A percentile compares a stretch with the other conserved stretches of the same genome.
Conservation (phyloP, 345 rosid species). For the Erodium maritimum region DNA sequence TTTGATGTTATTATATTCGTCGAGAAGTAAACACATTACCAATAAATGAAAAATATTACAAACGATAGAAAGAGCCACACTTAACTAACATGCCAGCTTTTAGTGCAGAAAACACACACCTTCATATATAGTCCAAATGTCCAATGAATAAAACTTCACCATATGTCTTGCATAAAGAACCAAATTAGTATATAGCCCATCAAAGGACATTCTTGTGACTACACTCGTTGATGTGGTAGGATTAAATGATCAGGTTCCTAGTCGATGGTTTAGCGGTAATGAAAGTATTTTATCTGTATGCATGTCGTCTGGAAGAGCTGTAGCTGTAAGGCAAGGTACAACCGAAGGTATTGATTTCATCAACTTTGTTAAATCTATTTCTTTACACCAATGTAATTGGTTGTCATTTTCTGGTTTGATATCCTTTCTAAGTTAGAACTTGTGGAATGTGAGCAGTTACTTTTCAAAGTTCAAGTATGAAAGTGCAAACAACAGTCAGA, state of each 20-base stretch:
- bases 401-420: neutral
- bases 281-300: conserved; percentile 45
- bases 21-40: too few relatives aligned
- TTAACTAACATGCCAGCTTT: too few relatives aligned
- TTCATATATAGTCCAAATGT: too few relatives aligned
- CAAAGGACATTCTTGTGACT: too few relatives aligned
- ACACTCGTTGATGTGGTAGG: conserved; percentile 28
- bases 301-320: conserved; percentile 51
- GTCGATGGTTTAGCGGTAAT: conserved; percentile 59
- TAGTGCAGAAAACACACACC: too few relatives aligned
- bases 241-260: conserved; percentile 36
- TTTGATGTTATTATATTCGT: too few relatives aligned
- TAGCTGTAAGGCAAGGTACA: conserved; percentile 58
- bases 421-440: too few relatives aligned
- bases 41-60: too few relatives aligned
- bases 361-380: conserved; percentile 1
- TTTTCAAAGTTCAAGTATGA: conserved; percentile 45
- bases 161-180: too few relatives aligned
- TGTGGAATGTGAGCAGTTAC: conserved; percentile 28
- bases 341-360: conserved; percentile 39
- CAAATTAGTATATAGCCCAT: too few relatives aligned
- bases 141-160: too few relatives aligned
- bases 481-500: conserved; percentile 50
- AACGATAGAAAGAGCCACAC: too few relatives aligned
- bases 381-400: neutral